Conservation (phyloP, 169 alveolate genomes). For the Eimeria necatrix region DNA sequence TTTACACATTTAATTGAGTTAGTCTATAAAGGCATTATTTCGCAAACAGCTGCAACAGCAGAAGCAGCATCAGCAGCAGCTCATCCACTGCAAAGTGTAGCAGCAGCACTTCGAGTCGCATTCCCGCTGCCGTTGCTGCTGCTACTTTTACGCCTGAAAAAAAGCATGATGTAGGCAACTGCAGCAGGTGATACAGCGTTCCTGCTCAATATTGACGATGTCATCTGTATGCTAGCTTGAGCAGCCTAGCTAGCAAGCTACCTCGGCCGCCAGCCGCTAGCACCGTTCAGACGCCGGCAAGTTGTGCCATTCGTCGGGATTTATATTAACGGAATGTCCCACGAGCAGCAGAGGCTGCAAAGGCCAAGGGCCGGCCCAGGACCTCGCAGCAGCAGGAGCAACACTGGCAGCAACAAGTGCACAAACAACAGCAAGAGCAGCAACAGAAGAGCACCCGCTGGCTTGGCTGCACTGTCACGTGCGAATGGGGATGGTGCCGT, state of each 20-base stretch:
- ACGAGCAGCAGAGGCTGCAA: background rate
- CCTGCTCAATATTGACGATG: no score
- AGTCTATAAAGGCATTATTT: no score
- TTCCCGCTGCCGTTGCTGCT: no score
- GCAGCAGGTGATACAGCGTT: no score
- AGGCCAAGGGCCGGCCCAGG: background rate
- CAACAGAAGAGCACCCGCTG: background rate
- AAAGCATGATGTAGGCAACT: background rate
- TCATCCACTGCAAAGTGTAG: background rate
- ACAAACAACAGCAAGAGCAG: background rate
- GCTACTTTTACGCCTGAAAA: background rate
- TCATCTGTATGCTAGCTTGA: no score
- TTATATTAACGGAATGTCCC: background rate
- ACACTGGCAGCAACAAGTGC: background rate
- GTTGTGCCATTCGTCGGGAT: no score
- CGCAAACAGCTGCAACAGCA: background rate
- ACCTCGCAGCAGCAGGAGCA: background rate
- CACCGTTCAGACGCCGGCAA: no score
- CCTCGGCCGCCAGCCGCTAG: no score
- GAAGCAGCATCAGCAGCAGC: conserved; percentile 1
- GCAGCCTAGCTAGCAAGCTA: no score
- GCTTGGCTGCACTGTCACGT: no score
- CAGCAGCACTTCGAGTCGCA: background rate
- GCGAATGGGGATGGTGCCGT: no score
- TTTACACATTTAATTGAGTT: no score